A percentile compares a stretch with the other conserved stretches of the same genome.
Evolutionary conservation across 2,329 filamentous ascomycete genomes (phyloP).

Genomic region (Fusarium multiceps): DNA sequence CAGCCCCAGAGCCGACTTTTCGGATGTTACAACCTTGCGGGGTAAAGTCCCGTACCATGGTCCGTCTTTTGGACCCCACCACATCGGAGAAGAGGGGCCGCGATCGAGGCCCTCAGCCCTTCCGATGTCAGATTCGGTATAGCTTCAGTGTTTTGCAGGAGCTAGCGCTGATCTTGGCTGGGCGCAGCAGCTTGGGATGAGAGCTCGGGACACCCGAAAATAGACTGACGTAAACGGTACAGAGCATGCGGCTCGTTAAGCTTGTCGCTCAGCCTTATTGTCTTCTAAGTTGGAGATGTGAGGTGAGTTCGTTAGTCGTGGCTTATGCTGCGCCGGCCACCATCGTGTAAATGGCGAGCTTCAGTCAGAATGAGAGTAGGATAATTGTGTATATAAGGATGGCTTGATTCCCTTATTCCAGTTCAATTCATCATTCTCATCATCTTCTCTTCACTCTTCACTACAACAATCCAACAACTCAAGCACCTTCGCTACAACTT

Average conservation of each 20-base stretch:
- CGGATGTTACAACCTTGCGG: conserved; percentile 5
- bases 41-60: conserved; percentile 4
- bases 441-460: conserved; percentile 1
- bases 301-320: background rate
- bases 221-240: conserved; percentile 16
- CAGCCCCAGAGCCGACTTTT: conserved; percentile 21
- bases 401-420: background rate
- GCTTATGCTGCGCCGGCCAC: conserved; percentile 6
- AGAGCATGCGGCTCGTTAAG: background rate
- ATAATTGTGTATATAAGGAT: conserved; percentile 22
- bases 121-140: background rate
- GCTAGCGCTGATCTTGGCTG: conserved; percentile 18
- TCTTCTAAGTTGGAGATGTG: background rate
- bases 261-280: conserved; percentile 21
- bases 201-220: conserved; percentile 23
- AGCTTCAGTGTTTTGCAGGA: background rate
- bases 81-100: conserved; percentile 3
- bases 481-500: conserved; percentile 9
- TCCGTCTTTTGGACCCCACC: conserved; percentile 3
- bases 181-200: conserved; percentile 22
- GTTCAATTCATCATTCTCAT: conserved; percentile 19
- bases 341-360: background rate
- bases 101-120: conserved; percentile 24
- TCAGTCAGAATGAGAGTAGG: background rate
- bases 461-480: conserved; percentile 1